These are phyloP conservation scores for Polymyxa betae DNA, from an alignment of 208 protist genomes.

Conservation along the genomic window DNA sequence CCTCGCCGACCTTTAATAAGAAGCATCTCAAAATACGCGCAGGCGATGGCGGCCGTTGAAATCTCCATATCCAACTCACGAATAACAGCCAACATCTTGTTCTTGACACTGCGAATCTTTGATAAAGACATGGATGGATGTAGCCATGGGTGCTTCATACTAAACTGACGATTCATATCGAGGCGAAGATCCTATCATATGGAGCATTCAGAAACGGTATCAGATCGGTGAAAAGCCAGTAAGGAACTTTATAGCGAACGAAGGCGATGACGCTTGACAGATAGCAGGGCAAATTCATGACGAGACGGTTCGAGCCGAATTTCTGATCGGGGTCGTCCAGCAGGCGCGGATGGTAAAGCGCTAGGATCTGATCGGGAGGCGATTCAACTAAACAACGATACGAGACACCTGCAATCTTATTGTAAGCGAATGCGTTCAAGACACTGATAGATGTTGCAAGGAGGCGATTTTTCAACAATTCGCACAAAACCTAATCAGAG, in stretches of 20 bases:
- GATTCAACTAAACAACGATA: background rate
- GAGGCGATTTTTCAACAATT: no score
- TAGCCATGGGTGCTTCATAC: conserved; percentile 43
- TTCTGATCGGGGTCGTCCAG: conserved; percentile 25
- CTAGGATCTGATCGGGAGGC: background rate
- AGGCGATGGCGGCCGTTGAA: conserved; percentile 35
- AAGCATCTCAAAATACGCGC: conserved; percentile 52
- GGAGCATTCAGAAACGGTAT: background rate
- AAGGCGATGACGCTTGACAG: conserved; percentile 43
- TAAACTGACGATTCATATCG: conserved; percentile 33
- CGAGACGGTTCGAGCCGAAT: conserved; percentile 26
- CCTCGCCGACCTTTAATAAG: background rate
- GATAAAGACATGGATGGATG: conserved; percentile 15
- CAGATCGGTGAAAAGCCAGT: background rate
- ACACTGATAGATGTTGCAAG: no score
- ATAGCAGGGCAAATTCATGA: conserved; percentile 50
- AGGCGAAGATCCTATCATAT: conserved; percentile 13
- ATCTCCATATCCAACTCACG: conserved; percentile 38
- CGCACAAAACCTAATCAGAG: no score
- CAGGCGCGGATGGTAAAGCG: conserved; percentile 12
- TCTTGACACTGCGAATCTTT: conserved; percentile 12
- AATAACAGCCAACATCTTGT: background rate
- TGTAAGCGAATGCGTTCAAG: background rate
- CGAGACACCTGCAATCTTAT: background rate
- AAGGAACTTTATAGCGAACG: conserved; percentile 4